Evolutionary conservation across 2,329 filamentous ascomycete species (phyloP).

Genomic region (Monosporascus sp.): DNA sequence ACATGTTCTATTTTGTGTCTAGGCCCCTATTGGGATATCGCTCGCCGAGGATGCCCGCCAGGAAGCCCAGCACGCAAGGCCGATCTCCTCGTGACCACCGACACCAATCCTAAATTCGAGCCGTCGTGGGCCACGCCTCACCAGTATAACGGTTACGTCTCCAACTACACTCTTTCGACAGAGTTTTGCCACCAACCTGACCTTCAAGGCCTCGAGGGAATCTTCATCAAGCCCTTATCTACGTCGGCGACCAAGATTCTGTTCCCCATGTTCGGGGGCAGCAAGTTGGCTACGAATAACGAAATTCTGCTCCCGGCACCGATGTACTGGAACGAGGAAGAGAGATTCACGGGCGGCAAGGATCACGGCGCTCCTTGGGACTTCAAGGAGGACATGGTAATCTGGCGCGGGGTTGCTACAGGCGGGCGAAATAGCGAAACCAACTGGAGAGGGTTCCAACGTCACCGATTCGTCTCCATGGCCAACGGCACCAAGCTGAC

Average conservation of each 20-base stretch:
- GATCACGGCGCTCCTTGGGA: constrained; percentile 50
- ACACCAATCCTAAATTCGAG: constrained; percentile 38
- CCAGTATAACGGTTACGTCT: constrained; percentile 51
- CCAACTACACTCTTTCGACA: constrained; percentile 55
- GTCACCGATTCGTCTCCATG: constrained; percentile 70
- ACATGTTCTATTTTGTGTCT: background rate
- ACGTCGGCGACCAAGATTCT: constrained; percentile 51
- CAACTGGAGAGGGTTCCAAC: constrained; percentile 69
- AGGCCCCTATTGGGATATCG: constrained; percentile 54
- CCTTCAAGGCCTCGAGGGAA: constrained; percentile 56
- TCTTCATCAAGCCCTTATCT: constrained; percentile 56
- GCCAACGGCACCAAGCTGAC: constrained; percentile 58
- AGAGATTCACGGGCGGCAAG: constrained; percentile 54
- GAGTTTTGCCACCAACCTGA: constrained; percentile 63
- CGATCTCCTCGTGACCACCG: constrained; percentile 37
- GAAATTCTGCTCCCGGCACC: constrained; percentile 65
- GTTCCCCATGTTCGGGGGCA: constrained; percentile 63
- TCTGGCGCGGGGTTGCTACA: constrained; percentile 65
- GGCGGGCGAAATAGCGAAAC: constrained; percentile 52
- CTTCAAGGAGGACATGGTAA: constrained; percentile 45
- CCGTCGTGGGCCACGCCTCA: constrained; percentile 42
- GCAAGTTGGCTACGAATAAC: constrained; percentile 63
- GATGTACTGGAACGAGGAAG: constrained; percentile 62
- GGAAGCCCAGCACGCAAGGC: constrained; percentile 53
- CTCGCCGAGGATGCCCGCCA: constrained; percentile 55